Percentiles rank a stretch among this genome's conserved stretches.
phyloP scores from a whole-genome alignment of 148 eudicot genomes.

The Salicornia ramosissima region DNA sequence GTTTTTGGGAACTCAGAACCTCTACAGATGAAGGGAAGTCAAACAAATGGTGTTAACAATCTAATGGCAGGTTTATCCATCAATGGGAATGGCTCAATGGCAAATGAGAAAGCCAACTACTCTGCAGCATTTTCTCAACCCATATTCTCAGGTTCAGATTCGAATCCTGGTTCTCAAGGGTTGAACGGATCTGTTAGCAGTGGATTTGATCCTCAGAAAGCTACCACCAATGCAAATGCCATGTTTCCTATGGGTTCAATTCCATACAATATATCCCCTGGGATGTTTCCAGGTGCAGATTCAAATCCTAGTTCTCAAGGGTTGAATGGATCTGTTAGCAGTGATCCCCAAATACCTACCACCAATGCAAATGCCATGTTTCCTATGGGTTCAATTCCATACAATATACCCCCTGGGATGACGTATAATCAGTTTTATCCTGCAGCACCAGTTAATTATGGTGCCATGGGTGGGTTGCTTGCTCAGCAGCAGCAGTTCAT shows the following conservation, averaged over 20 bases:
- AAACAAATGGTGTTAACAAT: slow-evolving; percentile 35
- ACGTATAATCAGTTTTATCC: slow-evolving; percentile 62
- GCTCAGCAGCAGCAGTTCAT: slow-evolving; percentile 78
- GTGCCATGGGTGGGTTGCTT: slow-evolving; percentile 58
- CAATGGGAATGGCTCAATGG: slow-evolving; percentile 36
- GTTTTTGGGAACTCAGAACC: slow-evolving; percentile 55
- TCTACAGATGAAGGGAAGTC: slow-evolving; percentile 27
- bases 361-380: slow-evolving; percentile 53
- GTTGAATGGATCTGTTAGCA: no score
- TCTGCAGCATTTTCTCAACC: slow-evolving; percentile 29
- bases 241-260: slow-evolving; percentile 57
- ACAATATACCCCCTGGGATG: slow-evolving; percentile 55
- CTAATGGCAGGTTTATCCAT: slow-evolving; percentile 63
- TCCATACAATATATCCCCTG: slow-evolving; percentile 55
- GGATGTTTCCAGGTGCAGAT: no score
- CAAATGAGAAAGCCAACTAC: slow-evolving; percentile 32
- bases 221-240: slow-evolving; percentile 39
- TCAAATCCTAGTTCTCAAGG: no score
- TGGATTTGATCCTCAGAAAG: slow-evolving; percentile 39
- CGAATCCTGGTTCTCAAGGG: slow-evolving; percentile 32
- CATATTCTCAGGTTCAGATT: slow-evolving; percentile 28
- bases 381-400: slow-evolving; percentile 54
- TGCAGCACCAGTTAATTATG: slow-evolving; percentile 58
- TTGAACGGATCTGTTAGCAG: slow-evolving; percentile 31
- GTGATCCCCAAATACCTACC: no score